Evolutionary conservation across 2,329 filamentous ascomycete genomes (phyloP), one percentile per base, ranked within the genome.

Genomic region (Leptographium galeiforme): DNA sequence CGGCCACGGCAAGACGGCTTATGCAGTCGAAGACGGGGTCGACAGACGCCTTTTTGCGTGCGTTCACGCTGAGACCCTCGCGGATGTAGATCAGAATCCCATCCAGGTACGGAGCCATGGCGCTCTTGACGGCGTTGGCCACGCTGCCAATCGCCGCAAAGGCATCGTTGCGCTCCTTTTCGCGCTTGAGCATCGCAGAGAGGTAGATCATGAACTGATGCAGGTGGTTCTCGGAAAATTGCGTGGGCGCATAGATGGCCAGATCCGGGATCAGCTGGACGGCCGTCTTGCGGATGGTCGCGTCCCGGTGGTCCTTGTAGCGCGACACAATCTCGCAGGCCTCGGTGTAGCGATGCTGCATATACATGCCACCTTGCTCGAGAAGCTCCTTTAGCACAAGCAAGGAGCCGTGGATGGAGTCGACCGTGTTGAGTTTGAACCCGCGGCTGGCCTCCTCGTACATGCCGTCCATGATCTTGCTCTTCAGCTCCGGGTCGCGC

Each of bases 161-260:
- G 2, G 93, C 90, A 60, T 94, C 84, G 63, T 95, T 95, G 30
- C 89, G 79, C 64, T 97, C 90, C 68, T 93, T 94, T 58, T 95
- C 89, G 64, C 91, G 89, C 71, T 96, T 95, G 39, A 98, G 76
- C 72, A 97, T 89, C 36, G 87, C 83, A 56, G 94, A 91, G 6
- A 98, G 77, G 64, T 96, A 95, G 16, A 95, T 80, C 93, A 98
- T 98, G 69, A 95, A 97, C 63, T 89, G 87, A 67, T 96, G 90
- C 4, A 98, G 77, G 67, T 95, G 94, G 34, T 81, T 81, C 58
- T 84, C 80, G 53, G 87, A 87, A 66, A 98, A 98, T 56, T 96
- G 89, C 44, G 85, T 79, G 0, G 94, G 93, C 0, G 89, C 87
- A 63, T 98, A 98, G 62, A 85, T 89, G 43, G 94, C 93, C 30